These are phyloP conservation scores for Phaeotremella skinneri DNA, from an alignment of 768 basidiomycete species.

Conservation along the genomic window DNA sequence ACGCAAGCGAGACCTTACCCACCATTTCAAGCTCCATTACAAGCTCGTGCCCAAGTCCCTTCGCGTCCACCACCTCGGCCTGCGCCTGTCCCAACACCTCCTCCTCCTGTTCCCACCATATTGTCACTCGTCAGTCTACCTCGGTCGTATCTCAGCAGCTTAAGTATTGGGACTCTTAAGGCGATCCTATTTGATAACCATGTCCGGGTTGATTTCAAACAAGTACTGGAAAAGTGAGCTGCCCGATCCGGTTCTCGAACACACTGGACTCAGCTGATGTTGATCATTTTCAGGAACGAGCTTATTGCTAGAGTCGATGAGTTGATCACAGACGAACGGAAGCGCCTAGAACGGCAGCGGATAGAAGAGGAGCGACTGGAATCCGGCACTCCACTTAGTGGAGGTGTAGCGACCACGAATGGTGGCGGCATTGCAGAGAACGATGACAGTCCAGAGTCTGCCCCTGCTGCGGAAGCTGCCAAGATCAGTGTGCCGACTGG, in stretches of 20 bases:
- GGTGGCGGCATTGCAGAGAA: constrained; percentile 1
- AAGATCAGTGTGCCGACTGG: constrained; percentile 41
- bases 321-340: constrained; percentile 46
- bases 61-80: constrained; percentile 50
- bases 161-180: constrained; percentile 74
- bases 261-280: not conserved
- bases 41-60: constrained; percentile 53
- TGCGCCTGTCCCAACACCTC: constrained; percentile 48
- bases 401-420: not conserved
- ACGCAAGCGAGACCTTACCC: constrained; percentile 31
- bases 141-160: constrained; percentile 58
- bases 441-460: constrained; percentile 7
- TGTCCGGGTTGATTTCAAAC: constrained; percentile 58
- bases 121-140: constrained; percentile 67
- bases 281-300: constrained; percentile 32
- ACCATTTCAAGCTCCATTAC: constrained; percentile 30
- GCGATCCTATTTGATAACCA: constrained; percentile 75
- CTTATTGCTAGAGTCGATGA: constrained; percentile 45
- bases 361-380: constrained; percentile 37
- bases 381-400: not conserved
- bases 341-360: constrained; percentile 45
- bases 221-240: constrained; percentile 71
- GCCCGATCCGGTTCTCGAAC: not conserved
- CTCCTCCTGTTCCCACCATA: constrained; percentile 60
- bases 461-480: not conserved